Percentiles rank a stretch among this genome's conserved stretches.
Evolutionary conservation across 2,329 filamentous ascomycete species (phyloP).

Genomic region (Botrytis hyacinthi): DNA sequence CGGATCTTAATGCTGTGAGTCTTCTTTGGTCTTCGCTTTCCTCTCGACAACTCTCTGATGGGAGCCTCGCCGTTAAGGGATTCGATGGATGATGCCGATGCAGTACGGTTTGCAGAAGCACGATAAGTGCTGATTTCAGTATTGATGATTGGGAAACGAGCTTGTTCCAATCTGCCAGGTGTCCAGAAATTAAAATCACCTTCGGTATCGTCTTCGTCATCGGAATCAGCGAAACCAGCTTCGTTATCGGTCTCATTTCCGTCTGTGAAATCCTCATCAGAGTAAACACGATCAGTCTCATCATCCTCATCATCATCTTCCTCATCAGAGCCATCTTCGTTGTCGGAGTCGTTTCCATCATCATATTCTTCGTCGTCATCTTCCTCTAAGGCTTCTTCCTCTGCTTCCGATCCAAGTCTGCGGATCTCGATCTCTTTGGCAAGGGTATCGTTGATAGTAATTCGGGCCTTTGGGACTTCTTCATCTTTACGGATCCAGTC

Average conservation of each 20-base stretch:
- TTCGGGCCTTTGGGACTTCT: constrained; percentile 56
- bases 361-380: constrained; percentile 55
- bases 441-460: constrained; percentile 88
- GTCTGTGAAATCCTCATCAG: constrained; percentile 57
- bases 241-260: constrained; percentile 67
- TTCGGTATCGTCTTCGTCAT: constrained; percentile 62
- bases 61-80: constrained; percentile 43
- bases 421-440: constrained; percentile 87
- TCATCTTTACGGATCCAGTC: constrained; percentile 79
- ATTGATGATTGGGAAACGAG: constrained; percentile 15
- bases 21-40: constrained; percentile 24
- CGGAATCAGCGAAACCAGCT: constrained; percentile 67
- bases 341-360: constrained; percentile 44
- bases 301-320: constrained; percentile 62
- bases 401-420: constrained; percentile 80
- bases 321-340: constrained; percentile 48
- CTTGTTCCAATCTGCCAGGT: constrained; percentile 39
- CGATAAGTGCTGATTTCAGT: constrained; percentile 32
- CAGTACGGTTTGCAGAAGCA: constrained; percentile 39
- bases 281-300: constrained; percentile 54
- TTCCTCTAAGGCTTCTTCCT: constrained; percentile 81
- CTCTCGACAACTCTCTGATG: constrained; percentile 23
- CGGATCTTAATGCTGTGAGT: constrained; percentile 54
- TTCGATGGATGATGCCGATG: constrained; percentile 61
- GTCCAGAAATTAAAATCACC: constrained; percentile 68